Base-by-base conservation (phyloP, 345 rosid genomes). In the Populus davidiana region DNA sequence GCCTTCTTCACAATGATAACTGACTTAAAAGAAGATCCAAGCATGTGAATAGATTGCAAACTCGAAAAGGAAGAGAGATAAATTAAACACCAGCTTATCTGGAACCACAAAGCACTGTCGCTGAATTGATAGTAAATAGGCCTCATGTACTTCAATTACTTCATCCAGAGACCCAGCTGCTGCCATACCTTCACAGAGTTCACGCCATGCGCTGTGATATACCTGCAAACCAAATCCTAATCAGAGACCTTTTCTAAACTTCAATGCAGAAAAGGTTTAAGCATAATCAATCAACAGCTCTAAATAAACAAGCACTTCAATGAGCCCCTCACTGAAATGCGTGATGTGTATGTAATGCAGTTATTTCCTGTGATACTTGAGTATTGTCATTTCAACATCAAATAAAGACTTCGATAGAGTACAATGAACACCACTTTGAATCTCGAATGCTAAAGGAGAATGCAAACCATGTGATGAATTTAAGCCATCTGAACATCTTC, bases 21-120 rank as follows among this genome's bases (percentile, higher is more conserved):
- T 5, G n/a, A 70, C 56, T 54, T 72, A 70, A 77, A 41, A 73
- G 35, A 70, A 70, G 4, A 73, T 10, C 16, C 21, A 73, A 39
- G 52, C 47, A 66, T 25, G 72, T 62, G 18, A 12, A 39, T 8
- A 63, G 16, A 72, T 29, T 18, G 70, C 50, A 41, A 80, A 76
- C 27, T 78, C n/a, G 25, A 59, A 65, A 49, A 71, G 7, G 63
- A 73, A 77, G 59, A 63, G 80, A 71, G 52, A 59, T 66, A 67
- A 47, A 62, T 66, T n/a, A 76, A 74, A 62, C 71, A 96, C 99
- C 94, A 96, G 88, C 82, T 96, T 96, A 81, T 92, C 99, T 65
- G 97, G 98, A 82, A 91, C 97, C 77, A 96, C 94, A 81, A 96
- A 96, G 83, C 99, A 96, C 64, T 93, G 99, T 79, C 98, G 85